These are phyloP conservation scores for Neofusicoccum sp. DNA, from an alignment of 2,329 filamentous ascomycete genomes.

Conservation along the genomic window DNA sequence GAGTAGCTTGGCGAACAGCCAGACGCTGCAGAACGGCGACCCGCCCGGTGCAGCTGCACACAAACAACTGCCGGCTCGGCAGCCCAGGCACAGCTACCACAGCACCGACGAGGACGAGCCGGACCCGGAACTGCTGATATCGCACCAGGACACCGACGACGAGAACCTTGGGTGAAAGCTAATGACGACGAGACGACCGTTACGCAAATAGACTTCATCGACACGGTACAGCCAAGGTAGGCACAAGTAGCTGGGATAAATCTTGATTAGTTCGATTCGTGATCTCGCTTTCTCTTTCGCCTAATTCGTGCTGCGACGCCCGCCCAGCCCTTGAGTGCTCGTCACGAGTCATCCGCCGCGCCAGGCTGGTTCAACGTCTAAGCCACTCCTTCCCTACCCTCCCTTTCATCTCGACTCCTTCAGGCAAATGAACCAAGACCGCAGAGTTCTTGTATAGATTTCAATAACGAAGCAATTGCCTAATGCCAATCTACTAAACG, in stretches of 20 bases:
- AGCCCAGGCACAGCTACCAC: slow-evolving; percentile 30
- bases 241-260: not conserved
- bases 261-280: not conserved
- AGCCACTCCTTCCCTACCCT: no score
- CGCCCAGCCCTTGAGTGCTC: no score
- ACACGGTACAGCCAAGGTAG: not conserved
- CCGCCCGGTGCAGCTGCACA: slow-evolving; percentile 2
- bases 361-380: no score
- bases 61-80: slow-evolving; percentile 13
- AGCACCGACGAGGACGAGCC: slow-evolving; percentile 49
- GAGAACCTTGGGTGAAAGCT: slow-evolving; percentile 24
- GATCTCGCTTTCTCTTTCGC: not conserved
- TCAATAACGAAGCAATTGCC: no score
- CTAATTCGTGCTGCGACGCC: not conserved
- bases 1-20: slow-evolving; percentile 19
- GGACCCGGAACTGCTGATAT: slow-evolving; percentile 53
- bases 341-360: no score
- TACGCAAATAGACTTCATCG: not conserved
- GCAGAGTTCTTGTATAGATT: no score
- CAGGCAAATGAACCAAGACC: no score
- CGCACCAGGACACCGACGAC: slow-evolving; percentile 46
- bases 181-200: slow-evolving; percentile 23
- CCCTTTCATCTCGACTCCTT: no score
- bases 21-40: slow-evolving; percentile 17
- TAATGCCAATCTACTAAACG: no score